phyloP scores from a whole-genome alignment of 352 stramenopile species.

The Phytopythium kandeliae region DNA sequence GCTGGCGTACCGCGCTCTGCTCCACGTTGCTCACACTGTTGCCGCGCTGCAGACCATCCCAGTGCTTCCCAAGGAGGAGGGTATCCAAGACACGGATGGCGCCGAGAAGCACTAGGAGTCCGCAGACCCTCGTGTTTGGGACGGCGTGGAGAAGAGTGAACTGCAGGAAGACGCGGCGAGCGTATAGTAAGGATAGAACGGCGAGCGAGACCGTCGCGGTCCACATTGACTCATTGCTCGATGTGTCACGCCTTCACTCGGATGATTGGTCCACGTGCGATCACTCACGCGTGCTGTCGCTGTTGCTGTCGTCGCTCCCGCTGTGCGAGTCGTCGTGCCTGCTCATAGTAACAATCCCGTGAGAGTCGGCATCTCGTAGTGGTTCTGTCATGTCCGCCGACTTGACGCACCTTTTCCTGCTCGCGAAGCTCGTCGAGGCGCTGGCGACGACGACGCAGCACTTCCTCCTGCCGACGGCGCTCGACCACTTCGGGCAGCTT shows the following conservation, averaged over 20 bases:
- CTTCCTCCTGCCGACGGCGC: slow-evolving; percentile 65
- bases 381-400: too few species aligned
- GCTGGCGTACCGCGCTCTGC: background rate
- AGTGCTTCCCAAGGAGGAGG: slow-evolving; percentile 14
- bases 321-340: slow-evolving; percentile 49
- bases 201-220: too few species aligned
- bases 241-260: too few species aligned
- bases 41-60: slow-evolving; percentile 44
- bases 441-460: slow-evolving; percentile 53
- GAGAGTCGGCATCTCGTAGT: background rate
- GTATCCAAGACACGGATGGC: background rate
- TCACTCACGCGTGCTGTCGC: background rate
- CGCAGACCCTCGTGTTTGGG: background rate
- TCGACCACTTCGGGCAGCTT: slow-evolving; percentile 72
- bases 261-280: background rate
- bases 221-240: too few species aligned
- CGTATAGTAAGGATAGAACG: background rate
- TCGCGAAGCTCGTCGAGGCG: slow-evolving; percentile 60
- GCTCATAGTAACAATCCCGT: background rate
- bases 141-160: background rate
- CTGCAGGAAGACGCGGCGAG: background rate
- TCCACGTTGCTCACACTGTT: background rate
- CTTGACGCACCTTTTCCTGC: slow-evolving; percentile 53
- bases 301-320: slow-evolving; percentile 42
- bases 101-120: slow-evolving; percentile 1